Evolutionary conservation across 176 grass and related monocot species (phyloP), one percentile per base, ranked within the genome.

Genomic region (Oryza rufipogon): DNA sequence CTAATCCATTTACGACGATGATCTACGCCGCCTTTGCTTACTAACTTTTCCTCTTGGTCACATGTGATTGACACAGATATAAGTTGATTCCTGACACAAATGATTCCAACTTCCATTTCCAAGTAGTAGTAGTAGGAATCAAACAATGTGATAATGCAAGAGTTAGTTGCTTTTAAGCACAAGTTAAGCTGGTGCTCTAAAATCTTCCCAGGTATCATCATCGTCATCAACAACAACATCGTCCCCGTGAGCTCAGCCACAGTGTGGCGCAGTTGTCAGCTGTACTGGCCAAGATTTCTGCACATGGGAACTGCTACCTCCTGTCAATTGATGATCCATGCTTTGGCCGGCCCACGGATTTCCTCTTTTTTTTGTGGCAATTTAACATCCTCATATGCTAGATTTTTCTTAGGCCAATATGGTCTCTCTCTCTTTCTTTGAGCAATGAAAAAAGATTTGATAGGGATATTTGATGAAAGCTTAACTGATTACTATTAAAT

Each of bases 231-330:
- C 30, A 32, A 32, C 30, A 45, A 60, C 38, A 8, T 41, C 39
- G 39, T 41, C 68, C 46, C 49, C 19, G 36, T 70, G 80, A 90
- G 80, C 60, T 87, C 74, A 75, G 80, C 75, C 69, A 90, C 84
- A 87, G 74, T 68, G 64, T 65, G 19, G 45, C 46, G 69, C 81
- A 28, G 48, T 38, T 80, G 81, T 60, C 76, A 60, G 14, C 73
- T 30, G 48, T 65, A 79, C 34, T 46, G 64, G 33, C 36, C 5
- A 54, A 85, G 47, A 80, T 89, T 32, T 85, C 33, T 36, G 76
- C 82, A 85, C 82, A 85, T 89, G 87, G 36, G 13, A 71, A 11
- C 65, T 75, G 82, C 13, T 5, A 52, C 10, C 87, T 80, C 63
- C 38, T 44, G 8, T 70, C 49, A 2, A 49, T 70, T 25, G 85